These are phyloP conservation scores for Neurospora terricola DNA, from an alignment of 495 filamentous ascomycete species.

Conservation along the genomic window DNA sequence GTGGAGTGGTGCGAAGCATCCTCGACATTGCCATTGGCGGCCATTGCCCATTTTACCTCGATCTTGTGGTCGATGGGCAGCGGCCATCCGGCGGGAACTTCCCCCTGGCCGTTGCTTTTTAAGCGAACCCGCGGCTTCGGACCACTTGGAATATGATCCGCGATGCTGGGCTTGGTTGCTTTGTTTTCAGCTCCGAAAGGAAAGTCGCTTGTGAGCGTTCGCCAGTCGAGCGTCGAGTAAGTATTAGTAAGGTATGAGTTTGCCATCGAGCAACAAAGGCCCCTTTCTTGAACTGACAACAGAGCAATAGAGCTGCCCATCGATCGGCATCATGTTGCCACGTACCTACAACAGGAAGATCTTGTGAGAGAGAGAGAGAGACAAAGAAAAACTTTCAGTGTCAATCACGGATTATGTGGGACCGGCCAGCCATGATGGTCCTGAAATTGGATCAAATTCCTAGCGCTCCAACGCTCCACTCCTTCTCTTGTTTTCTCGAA, in stretches of 20 bases:
- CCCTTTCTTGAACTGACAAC: neutral
- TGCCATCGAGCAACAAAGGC: neutral
- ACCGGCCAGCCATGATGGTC: neutral
- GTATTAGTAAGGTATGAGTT: neutral
- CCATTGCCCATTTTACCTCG: neutral
- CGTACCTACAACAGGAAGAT: neutral
- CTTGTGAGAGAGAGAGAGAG: neutral
- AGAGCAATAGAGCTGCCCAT: neutral
- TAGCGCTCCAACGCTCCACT: neutral
- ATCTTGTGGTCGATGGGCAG: neutral
- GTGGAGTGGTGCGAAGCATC: neutral
- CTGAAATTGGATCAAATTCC: neutral
- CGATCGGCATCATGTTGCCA: neutral
- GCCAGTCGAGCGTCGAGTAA: neutral
- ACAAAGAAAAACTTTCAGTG: neutral
- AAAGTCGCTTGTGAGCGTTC: neutral
- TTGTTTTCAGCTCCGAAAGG: neutral
- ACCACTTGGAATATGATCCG: neutral
- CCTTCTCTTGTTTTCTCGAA: neutral
- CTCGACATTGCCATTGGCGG: neutral
- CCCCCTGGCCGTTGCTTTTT: neutral
- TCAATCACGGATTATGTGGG: neutral
- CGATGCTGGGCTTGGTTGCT: neutral
- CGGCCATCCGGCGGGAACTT: neutral
- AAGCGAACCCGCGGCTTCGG: neutral